These are phyloP conservation scores for Paspalum vaginatum DNA, from an alignment of 176 grass and related monocot species.

Conservation along the genomic window DNA sequence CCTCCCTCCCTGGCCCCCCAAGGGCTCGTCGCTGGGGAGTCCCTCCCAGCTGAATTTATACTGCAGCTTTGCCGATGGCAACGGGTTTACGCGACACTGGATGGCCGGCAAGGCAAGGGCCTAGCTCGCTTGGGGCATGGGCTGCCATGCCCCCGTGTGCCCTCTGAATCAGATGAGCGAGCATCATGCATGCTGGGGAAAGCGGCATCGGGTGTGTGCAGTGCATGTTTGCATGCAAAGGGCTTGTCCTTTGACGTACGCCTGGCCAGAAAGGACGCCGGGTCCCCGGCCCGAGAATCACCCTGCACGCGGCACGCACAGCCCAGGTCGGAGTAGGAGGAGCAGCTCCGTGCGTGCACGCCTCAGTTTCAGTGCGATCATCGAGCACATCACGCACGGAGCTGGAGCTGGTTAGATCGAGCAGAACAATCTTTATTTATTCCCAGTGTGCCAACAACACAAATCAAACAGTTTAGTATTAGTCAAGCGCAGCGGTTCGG, in stretches of 20 bases:
- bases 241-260: conserved; percentile 34
- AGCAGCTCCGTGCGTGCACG: conserved; percentile 40
- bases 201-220: too few species aligned
- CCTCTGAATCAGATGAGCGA: conserved; percentile 30
- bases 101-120: neutral
- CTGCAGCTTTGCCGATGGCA: conserved; percentile 10
- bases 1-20: conserved; percentile 35
- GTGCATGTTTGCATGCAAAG: conserved; percentile 32
- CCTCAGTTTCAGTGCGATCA: conserved; percentile 24
- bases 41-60: conserved; percentile 43
- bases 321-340: too few species aligned
- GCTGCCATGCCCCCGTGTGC: conserved; percentile 39
- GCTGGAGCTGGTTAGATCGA: neutral
- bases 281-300: conserved; percentile 19
- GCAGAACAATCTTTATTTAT: neutral
- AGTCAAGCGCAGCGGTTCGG: neutral
- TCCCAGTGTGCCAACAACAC: neutral
- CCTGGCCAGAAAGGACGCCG: conserved; percentile 32
- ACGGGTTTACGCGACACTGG: neutral
- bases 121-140: conserved; percentile 35
- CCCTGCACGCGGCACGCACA: neutral
- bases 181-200: conserved; percentile 16
- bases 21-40: neutral
- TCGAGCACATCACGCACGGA: neutral
- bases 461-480: neutral